Evolutionary conservation across 148 eudicot species (phyloP).

Genomic region (Vaccinium darrowii): DNA sequence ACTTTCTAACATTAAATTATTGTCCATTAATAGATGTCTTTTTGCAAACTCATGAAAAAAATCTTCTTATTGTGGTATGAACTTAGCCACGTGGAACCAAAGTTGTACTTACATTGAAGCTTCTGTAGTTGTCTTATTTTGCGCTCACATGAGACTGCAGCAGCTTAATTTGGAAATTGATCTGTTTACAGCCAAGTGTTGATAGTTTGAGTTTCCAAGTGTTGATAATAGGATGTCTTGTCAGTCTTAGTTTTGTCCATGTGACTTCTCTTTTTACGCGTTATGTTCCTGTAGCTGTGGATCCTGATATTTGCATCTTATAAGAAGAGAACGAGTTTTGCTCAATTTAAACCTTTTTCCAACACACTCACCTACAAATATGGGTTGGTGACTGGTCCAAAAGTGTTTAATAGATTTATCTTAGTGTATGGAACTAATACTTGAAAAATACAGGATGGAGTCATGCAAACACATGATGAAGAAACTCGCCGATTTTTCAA

Average conservation of each 20-base stretch:
- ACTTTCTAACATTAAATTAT: not conserved
- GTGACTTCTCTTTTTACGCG: not conserved
- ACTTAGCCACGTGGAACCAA: not conserved
- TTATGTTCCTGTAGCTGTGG: not conserved
- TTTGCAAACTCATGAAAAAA: not conserved
- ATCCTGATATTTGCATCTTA: conserved; percentile 2
- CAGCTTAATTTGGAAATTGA: conserved; percentile 10
- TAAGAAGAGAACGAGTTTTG: not conserved
- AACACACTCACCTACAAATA: not conserved
- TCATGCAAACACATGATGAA: conserved; percentile 97
- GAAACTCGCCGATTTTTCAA: conserved; percentile 94
- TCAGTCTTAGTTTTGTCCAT: not conserved
- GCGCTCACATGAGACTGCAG: not conserved
- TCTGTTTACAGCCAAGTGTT: not conserved
- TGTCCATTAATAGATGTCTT: not conserved
- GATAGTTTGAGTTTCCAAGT: not conserved
- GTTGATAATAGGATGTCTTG: too few species aligned
- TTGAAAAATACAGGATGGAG: conserved; percentile 69
- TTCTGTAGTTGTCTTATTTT: not conserved
- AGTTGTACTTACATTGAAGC: not conserved
- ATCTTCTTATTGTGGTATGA: not conserved
- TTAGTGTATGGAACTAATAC: not conserved
- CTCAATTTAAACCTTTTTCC: not conserved
- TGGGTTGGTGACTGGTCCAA: not conserved
- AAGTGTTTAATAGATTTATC: not conserved